A percentile compares a stretch with the other conserved stretches of the same genome.
phyloP scores from a whole-genome alignment of 352 stramenopile genomes.

The Phytopythium helicoides region DNA sequence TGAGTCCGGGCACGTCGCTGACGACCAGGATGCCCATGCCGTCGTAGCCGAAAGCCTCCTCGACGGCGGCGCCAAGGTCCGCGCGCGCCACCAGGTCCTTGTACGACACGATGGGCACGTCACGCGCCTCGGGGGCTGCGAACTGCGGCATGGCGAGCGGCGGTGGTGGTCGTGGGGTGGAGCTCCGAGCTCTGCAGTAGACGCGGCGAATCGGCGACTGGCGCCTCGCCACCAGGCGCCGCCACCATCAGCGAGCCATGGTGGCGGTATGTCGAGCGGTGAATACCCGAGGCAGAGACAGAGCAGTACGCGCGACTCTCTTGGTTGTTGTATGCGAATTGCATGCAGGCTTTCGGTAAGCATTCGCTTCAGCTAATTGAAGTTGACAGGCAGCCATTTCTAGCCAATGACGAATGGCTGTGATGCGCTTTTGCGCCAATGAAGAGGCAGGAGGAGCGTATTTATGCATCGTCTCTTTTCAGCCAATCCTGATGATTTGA shows the following conservation, averaged over 20 bases:
- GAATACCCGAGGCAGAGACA: not conserved
- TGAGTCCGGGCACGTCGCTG: slow-evolving; percentile 79
- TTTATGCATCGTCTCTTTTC: no score
- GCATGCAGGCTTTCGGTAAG: no score
- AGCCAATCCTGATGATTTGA: no score
- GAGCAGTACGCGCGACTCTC: not conserved
- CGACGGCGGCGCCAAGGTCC: slow-evolving; percentile 49
- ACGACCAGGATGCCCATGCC: slow-evolving; percentile 91
- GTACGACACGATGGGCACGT: slow-evolving; percentile 70
- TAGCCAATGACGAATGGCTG: no score
- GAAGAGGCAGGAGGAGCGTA: no score
- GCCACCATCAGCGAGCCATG: not conserved
- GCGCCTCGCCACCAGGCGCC: no score
- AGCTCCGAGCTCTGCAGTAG: not conserved
- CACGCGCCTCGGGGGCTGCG: slow-evolving; percentile 17
- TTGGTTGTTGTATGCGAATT: not conserved
- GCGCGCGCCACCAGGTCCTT: slow-evolving; percentile 42
- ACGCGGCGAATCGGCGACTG: not conserved
- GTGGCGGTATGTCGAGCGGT: not conserved
- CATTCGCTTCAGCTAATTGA: no score
- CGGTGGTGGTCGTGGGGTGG: not conserved
- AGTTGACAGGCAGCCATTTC: no score
- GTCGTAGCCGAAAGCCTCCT: slow-evolving; percentile 86
- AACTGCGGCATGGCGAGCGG: slow-evolving; percentile 5
- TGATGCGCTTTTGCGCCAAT: no score